These are phyloP conservation scores for Ensete ventricosum DNA, from an alignment of 176 grass and related monocot species.

Conservation along the genomic window DNA sequence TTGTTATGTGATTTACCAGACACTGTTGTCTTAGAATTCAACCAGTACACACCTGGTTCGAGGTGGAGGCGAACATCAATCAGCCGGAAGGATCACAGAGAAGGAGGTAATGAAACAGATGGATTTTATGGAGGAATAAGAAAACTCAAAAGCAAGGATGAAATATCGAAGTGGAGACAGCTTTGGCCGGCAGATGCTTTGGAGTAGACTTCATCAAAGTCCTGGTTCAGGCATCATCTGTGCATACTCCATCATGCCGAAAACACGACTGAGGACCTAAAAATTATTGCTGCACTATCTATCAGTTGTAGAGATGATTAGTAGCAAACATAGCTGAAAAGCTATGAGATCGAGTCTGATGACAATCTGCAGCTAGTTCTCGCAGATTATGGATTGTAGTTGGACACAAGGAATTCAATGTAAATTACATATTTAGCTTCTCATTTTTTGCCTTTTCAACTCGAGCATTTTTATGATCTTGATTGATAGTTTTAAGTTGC, in stretches of 20 bases:
- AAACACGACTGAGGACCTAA: not conserved
- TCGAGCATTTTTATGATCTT: not conserved
- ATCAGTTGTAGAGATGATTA: not conserved
- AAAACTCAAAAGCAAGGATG: slow-evolving; percentile 53
- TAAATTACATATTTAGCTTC: not conserved
- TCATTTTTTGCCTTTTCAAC: not conserved
- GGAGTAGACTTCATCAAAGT: slow-evolving; percentile 22
- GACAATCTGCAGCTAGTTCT: not conserved
- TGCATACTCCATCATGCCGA: not conserved
- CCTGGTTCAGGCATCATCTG: not conserved
- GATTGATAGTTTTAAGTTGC: too few relatives aligned
- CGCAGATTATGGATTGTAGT: not conserved
- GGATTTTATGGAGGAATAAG: slow-evolving; percentile 81
- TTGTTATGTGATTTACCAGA: slow-evolving; percentile 26
- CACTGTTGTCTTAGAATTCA: slow-evolving; percentile 63
- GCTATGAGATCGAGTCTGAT: not conserved
- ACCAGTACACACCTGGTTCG: slow-evolving; percentile 75
- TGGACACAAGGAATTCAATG: not conserved
- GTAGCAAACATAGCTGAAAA: not conserved
- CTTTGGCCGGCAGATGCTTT: slow-evolving; percentile 69
- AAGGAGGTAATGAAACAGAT: slow-evolving; percentile 66
- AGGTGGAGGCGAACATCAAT: slow-evolving; percentile 69
- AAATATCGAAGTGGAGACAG: slow-evolving; percentile 62
- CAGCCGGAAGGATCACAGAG: slow-evolving; percentile 51
- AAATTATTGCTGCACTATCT: not conserved